phyloP scores from a whole-genome alignment of 495 filamentous ascomycete species.

The Penicillium turbatum region DNA sequence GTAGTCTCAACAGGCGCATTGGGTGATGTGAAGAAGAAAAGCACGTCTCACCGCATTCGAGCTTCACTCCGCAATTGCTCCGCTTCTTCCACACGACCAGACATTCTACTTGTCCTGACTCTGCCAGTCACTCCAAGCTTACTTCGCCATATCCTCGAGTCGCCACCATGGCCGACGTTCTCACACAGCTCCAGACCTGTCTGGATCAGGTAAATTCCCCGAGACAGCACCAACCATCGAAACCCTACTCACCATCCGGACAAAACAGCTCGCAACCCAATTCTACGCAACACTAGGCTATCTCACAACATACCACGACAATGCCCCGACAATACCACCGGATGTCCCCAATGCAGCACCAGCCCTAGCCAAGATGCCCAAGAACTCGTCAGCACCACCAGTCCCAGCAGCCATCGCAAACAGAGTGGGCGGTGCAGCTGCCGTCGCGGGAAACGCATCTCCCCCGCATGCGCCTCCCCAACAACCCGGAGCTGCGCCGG shows the following conservation, averaged over 20 bases:
- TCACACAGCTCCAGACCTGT: constrained; percentile 93
- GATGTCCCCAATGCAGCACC: constrained; percentile 52
- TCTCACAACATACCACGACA: constrained; percentile 75
- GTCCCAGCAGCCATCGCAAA: constrained; percentile 37
- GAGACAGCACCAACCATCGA: neutral
- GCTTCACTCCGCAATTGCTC: constrained; percentile 29
- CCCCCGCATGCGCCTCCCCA: constrained; percentile 25
- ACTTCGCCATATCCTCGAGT: neutral
- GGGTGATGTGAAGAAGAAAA: constrained; percentile 13
- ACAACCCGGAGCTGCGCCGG: constrained; percentile 17
- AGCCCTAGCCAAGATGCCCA: constrained; percentile 39
- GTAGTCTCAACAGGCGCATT: constrained; percentile 20
- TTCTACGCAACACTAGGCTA: constrained; percentile 85
- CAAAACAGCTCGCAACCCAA: constrained; percentile 71
- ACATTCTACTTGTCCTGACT: neutral
- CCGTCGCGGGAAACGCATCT: constrained; percentile 24
- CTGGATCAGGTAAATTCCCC: constrained; percentile 68
- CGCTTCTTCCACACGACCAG: constrained; percentile 8
- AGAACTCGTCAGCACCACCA: constrained; percentile 39
- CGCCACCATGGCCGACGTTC: constrained; percentile 72
- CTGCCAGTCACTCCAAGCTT: neutral
- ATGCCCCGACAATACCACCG: constrained; percentile 58
- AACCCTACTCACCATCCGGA: constrained; percentile 6
- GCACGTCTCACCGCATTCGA: constrained; percentile 24
- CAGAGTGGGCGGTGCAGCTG: constrained; percentile 17